These are phyloP conservation scores for Dendrobium huoshanense DNA, from an alignment of 106 monocot species.

Conservation along the genomic window DNA sequence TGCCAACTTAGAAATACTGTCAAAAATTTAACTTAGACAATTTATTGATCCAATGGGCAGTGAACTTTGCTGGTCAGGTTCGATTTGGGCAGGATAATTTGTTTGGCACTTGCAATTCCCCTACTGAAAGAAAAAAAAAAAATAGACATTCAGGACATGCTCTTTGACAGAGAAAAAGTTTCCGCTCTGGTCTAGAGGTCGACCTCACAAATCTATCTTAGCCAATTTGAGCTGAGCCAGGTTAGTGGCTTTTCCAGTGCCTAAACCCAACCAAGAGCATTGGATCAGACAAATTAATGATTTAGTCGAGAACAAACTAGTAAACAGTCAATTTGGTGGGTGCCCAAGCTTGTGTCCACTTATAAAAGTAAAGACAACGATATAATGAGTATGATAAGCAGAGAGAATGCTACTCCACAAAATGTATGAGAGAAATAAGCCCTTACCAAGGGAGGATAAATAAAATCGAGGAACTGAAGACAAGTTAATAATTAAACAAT, in stretches of 20 bases:
- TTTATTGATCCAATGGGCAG: too few species aligned
- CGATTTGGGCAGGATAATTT: neutral
- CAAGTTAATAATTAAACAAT: neutral
- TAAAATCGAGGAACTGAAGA: neutral
- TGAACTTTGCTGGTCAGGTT: neutral
- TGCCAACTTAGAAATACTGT: too few species aligned
- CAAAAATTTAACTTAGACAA: too few species aligned
- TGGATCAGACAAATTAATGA: neutral
- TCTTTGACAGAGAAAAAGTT: neutral
- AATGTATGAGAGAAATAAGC: neutral
- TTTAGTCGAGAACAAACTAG: neutral
- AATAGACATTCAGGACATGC: neutral
- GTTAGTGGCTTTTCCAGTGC: neutral
- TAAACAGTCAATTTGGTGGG: neutral
- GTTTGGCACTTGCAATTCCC: too few species aligned
- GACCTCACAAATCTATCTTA: neutral
- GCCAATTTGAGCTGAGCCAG: neutral
- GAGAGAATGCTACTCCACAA: neutral
- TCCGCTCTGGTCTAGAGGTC: neutral
- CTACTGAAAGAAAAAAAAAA: neutral
- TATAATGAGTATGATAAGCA: neutral
- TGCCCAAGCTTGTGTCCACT: neutral
- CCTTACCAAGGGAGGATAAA: neutral
- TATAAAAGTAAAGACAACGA: neutral
- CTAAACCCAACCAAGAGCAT: neutral